These are phyloP conservation scores for Clonostachys chloroleuca DNA, from an alignment of 2,329 filamentous ascomycete genomes.

Conservation along the genomic window DNA sequence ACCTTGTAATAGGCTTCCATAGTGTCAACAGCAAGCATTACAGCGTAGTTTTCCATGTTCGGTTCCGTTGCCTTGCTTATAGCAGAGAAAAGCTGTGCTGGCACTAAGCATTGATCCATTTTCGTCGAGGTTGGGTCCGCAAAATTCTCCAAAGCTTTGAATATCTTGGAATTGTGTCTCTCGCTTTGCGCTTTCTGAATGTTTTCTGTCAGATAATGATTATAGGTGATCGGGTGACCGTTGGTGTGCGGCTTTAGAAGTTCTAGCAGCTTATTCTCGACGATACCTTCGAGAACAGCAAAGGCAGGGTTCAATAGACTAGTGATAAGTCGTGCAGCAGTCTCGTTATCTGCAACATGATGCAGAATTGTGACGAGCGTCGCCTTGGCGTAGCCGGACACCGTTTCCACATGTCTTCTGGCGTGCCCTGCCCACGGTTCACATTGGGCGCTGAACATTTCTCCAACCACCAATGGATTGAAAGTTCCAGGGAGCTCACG, in stretches of 20 bases:
- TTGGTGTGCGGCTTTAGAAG: constrained; percentile 38
- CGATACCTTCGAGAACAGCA: constrained; percentile 16
- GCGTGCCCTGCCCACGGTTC: constrained; percentile 46
- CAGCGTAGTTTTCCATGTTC: constrained; percentile 22
- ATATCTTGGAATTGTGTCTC: constrained; percentile 5
- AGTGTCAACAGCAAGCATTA: constrained; percentile 21
- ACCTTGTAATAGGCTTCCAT: constrained; percentile 33
- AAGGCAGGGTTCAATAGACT: constrained; percentile 27
- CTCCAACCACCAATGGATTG: constrained; percentile 52
- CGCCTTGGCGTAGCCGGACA: constrained; percentile 37
- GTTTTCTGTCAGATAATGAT: constrained; percentile 36
- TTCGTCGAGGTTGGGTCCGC: neutral
- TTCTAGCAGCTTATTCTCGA: constrained; percentile 34
- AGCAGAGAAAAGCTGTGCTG: neutral
- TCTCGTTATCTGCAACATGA: constrained; percentile 23
- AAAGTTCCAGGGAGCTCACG: constrained; percentile 57
- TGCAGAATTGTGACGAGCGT: constrained; percentile 35
- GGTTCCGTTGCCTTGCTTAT: constrained; percentile 10
- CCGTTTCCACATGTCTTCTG: constrained; percentile 5
- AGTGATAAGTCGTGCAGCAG: neutral
- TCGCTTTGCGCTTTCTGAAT: constrained; percentile 20
- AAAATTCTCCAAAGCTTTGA: neutral
- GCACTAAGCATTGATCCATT: neutral
- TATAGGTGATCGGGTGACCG: constrained; percentile 47
- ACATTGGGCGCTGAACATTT: constrained; percentile 58